Percentiles rank a stretch among this genome's conserved stretches.
Evolutionary conservation across 108 stramenopile species (phyloP).

Genomic region (Craspedostauros australis): DNA sequence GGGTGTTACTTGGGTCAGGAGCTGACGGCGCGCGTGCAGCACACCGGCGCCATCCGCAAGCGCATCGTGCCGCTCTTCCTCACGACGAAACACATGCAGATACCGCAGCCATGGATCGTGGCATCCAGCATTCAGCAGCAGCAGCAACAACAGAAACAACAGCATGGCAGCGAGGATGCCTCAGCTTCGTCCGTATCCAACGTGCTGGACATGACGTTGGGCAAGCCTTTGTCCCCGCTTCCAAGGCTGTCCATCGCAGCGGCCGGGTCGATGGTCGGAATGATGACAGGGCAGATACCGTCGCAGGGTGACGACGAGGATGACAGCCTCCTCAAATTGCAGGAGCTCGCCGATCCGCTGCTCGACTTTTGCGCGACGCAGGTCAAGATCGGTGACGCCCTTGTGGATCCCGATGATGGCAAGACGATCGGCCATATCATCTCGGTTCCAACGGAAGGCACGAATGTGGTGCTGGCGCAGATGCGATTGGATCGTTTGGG

Average conservation of each 20-base stretch:
- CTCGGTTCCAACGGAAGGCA: slow-evolving; percentile 62
- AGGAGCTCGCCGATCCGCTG: slow-evolving; percentile 32
- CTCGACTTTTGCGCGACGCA: slow-evolving; percentile 34
- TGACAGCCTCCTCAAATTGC: slow-evolving; percentile 24
- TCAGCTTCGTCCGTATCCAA: slow-evolving; percentile 3
- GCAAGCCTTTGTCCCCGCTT: slow-evolving; percentile 51
- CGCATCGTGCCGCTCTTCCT: slow-evolving; percentile 84
- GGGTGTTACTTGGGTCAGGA: slow-evolving; percentile 99
- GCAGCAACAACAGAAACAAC: background rate
- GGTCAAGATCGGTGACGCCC: slow-evolving; percentile 46
- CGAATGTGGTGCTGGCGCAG: slow-evolving; percentile 72
- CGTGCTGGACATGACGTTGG: no score
- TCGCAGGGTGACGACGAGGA: slow-evolving; percentile 17
- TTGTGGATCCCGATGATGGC: slow-evolving; percentile 67
- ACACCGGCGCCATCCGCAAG: slow-evolving; percentile 89
- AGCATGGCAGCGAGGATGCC: slow-evolving; percentile 8
- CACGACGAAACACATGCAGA: slow-evolving; percentile 56
- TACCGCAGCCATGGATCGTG: slow-evolving; percentile 72
- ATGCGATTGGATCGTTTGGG: slow-evolving; percentile 76
- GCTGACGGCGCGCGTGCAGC: slow-evolving; percentile 91
- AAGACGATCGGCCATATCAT: slow-evolving; percentile 80
- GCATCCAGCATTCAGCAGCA: slow-evolving; percentile 47
- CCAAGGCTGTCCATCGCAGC: slow-evolving; percentile 65
- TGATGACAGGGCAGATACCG: slow-evolving; percentile 54
- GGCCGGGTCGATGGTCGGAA: slow-evolving; percentile 60